Conservation (phyloP, 805 yeast species). For the Myxozyma geophila region DNA sequence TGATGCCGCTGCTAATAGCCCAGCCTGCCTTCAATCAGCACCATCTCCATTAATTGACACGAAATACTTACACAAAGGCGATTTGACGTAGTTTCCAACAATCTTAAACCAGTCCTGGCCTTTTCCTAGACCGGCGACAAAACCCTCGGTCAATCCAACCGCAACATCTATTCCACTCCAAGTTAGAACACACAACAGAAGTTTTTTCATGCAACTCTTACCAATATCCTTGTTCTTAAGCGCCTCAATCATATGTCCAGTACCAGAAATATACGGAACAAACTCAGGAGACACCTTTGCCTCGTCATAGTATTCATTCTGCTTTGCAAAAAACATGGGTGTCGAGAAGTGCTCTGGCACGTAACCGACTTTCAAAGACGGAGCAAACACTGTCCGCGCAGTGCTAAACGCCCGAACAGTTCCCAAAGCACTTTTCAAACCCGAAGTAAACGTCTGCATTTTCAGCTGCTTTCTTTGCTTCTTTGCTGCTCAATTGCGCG, state of each 20-base stretch:
- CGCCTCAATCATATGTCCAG: slow-evolving; percentile 82
- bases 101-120: slow-evolving; percentile 68
- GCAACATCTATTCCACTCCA: slow-evolving; percentile 57
- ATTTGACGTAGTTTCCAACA: slow-evolving; percentile 80
- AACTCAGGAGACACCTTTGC: slow-evolving; percentile 59
- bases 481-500: too few relatives aligned
- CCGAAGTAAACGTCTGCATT: not conserved
- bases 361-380: slow-evolving; percentile 60
- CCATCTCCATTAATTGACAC: not conserved
- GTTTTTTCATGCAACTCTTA: slow-evolving; percentile 5
- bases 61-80: slow-evolving; percentile 63
- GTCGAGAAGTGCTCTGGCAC: slow-evolving; percentile 93
- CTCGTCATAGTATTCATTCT: slow-evolving; percentile 59
- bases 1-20: slow-evolving; percentile 81
- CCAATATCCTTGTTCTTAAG: slow-evolving; percentile 65
- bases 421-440: too few relatives aligned
- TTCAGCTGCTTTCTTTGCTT: too few relatives aligned
- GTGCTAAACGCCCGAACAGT: slow-evolving; percentile 10
- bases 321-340: slow-evolving; percentile 73
- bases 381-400: not conserved
- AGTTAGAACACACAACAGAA: not conserved
- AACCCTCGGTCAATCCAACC: slow-evolving; percentile 89
- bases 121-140: slow-evolving; percentile 78
- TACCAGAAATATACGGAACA: slow-evolving; percentile 79
- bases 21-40: slow-evolving; percentile 49